Conservation (phyloP, 495 filamentous ascomycete species). For the Hyaloscypha hepaticicola region DNA sequence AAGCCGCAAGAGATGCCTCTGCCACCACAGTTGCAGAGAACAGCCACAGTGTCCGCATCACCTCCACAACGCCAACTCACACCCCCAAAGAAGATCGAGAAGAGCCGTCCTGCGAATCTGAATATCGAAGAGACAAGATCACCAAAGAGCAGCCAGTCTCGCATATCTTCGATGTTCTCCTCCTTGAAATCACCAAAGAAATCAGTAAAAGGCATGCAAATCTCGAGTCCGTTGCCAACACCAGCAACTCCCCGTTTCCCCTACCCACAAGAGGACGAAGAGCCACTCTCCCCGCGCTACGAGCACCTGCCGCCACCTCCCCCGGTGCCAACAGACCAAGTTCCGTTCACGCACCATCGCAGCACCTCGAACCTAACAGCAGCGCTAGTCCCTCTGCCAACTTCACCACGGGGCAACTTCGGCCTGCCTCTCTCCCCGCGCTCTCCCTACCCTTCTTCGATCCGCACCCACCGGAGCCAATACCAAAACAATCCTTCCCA, state of each 20-base stretch:
- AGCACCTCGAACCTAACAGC: conserved; percentile 12
- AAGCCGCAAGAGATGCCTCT: conserved; percentile 36
- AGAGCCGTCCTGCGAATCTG: conserved; percentile 42
- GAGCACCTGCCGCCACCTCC: conserved; percentile 48
- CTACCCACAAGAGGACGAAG: conserved; percentile 44
- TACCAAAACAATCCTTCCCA: conserved; percentile 23
- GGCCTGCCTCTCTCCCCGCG: conserved; percentile 24
- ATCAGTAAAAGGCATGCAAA: conserved; percentile 49
- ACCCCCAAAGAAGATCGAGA: conserved; percentile 38
- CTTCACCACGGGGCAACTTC: conserved; percentile 27
- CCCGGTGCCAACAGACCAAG: conserved; percentile 44
- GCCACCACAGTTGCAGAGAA: conserved; percentile 31
- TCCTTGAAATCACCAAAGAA: conserved; percentile 52
- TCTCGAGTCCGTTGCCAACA: conserved; percentile 56
- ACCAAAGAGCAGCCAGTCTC: conserved; percentile 44
- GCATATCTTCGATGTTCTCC: conserved; percentile 50
- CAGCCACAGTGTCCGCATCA: conserved; percentile 25
- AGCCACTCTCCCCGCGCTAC: conserved; percentile 49
- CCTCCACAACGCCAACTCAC: conserved; percentile 30
- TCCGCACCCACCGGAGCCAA: not conserved
- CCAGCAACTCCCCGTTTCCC: conserved; percentile 54
- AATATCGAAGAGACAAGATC: conserved; percentile 40
- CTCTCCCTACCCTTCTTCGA: not conserved
- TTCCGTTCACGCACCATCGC: conserved; percentile 36
- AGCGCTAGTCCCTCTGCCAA: not conserved